These are phyloP conservation scores for Quercus robur DNA, from an alignment of 306 rosid species.

Conservation along the genomic window DNA sequence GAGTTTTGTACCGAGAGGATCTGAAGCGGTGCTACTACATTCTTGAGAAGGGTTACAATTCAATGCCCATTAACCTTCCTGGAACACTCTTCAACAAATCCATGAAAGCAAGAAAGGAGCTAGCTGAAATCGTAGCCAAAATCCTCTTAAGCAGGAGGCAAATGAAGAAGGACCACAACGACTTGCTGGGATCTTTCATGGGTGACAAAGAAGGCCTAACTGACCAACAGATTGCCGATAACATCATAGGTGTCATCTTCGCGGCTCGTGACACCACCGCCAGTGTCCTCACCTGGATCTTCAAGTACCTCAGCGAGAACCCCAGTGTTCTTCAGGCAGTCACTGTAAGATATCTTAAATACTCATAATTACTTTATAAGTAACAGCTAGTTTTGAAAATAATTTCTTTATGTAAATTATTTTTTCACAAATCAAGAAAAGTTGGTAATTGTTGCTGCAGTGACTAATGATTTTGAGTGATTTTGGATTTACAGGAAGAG, in stretches of 20 bases:
- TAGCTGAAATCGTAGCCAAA: constrained; percentile 70
- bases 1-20: constrained; percentile 63
- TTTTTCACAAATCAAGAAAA: background rate
- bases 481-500: constrained; percentile 50
- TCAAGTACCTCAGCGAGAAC: constrained; percentile 85
- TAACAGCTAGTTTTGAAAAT: no score
- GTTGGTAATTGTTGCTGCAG: no score
- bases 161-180: constrained; percentile 45
- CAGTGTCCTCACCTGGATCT: constrained; percentile 88
- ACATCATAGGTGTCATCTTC: constrained; percentile 85
- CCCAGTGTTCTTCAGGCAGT: constrained; percentile 77
- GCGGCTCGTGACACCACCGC: constrained; percentile 99
- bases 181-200: constrained; percentile 86
- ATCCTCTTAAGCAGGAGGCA: constrained; percentile 67
- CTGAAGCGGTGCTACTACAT: constrained; percentile 79
- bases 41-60: constrained; percentile 87
- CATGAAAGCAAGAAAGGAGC: constrained; percentile 87
- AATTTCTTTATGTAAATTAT: background rate
- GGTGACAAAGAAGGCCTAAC: constrained; percentile 76
- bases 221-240: constrained; percentile 87
- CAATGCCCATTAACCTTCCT: constrained; percentile 85
- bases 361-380: constrained; percentile 6
- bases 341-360: constrained; percentile 56
- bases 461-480: no score
- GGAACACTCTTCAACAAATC: constrained; percentile 88